Evolutionary conservation across 169 alveolate genomes (phyloP).

Genomic region (Sarcocystis neurona): DNA sequence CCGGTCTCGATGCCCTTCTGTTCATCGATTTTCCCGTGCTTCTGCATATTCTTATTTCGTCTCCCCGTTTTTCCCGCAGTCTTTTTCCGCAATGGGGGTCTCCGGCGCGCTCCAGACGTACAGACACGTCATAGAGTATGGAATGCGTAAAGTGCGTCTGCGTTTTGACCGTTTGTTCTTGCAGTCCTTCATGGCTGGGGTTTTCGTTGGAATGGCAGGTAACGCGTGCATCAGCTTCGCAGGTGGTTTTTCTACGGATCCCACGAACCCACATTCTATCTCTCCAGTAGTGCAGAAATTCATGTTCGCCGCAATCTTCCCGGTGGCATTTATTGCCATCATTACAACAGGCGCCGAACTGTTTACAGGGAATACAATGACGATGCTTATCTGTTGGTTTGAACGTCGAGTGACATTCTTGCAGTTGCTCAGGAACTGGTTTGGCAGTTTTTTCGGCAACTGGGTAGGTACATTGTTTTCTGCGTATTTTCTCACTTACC

Average conservation of each 20-base stretch:
- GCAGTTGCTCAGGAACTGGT: slow-evolving; percentile 46
- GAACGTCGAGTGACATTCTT: slow-evolving; percentile 25
- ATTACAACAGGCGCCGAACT: slow-evolving; percentile 57
- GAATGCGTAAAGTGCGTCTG: slow-evolving; percentile 22
- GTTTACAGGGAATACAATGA: slow-evolving; percentile 59
- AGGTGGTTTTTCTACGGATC: slow-evolving; percentile 29
- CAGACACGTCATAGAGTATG: slow-evolving; percentile 33
- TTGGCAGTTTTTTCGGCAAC: slow-evolving; percentile 38
- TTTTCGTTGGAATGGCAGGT: slow-evolving; percentile 49
- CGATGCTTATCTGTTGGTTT: slow-evolving; percentile 41
- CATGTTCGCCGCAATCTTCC: slow-evolving; percentile 45
- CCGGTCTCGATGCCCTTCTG: not conserved
- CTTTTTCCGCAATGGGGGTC: slow-evolving; percentile 19
- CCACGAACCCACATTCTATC: slow-evolving; percentile 2
- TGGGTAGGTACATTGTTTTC: slow-evolving; percentile 33
- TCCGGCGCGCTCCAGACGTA: slow-evolving; percentile 50
- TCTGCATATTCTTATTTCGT: too few species aligned
- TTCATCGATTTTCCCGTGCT: not conserved
- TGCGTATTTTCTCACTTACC: slow-evolving; percentile 43
- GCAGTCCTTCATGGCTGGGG: slow-evolving; percentile 61
- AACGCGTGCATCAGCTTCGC: slow-evolving; percentile 43
- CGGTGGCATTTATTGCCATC: slow-evolving; percentile 49
- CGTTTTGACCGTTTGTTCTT: slow-evolving; percentile 51
- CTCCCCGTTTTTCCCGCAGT: not conserved
- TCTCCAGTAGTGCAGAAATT: slow-evolving; percentile 38